Percentiles rank a stretch among this genome's conserved stretches.
These are phyloP conservation scores for Diplodia sapinea DNA, from an alignment of 2,329 filamentous ascomycete species.

Conservation along the genomic window DNA sequence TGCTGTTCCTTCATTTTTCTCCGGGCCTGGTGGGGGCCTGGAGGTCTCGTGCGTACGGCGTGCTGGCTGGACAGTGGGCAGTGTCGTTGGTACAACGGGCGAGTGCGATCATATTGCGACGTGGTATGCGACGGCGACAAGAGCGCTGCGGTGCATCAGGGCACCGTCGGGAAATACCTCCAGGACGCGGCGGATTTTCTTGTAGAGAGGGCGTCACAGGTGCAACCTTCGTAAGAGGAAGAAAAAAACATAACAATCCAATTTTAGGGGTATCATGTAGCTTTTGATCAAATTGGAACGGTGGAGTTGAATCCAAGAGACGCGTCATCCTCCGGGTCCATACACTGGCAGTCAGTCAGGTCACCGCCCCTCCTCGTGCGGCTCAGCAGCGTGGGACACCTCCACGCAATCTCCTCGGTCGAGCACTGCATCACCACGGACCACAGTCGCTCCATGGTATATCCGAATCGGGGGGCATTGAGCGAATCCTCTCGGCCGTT, in stretches of 20 bases:
- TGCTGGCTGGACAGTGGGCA: neutral
- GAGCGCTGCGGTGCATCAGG: neutral
- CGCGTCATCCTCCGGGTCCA: conserved; percentile 34
- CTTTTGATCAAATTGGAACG: conserved; percentile 4
- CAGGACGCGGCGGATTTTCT: conserved; percentile 15
- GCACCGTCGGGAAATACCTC: neutral
- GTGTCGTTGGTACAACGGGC: conserved; percentile 1
- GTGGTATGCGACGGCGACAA: conserved; percentile 2
- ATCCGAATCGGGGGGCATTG: conserved; percentile 40
- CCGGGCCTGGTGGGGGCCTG: neutral
- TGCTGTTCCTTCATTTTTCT: neutral
- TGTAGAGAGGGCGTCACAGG: neutral
- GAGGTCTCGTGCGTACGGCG: neutral
- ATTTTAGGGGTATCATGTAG: neutral
- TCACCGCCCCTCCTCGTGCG: conserved; percentile 38
- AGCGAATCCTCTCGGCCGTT: conserved; percentile 38
- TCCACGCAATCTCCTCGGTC: conserved; percentile 39
- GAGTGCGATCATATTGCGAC: conserved; percentile 7
- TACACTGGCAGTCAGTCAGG: conserved; percentile 41
- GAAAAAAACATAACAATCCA: neutral
- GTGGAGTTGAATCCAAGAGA: neutral
- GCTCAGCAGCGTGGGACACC: conserved; percentile 40
- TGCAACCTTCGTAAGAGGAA: neutral
- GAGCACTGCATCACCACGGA: conserved; percentile 42
- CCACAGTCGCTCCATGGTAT: conserved; percentile 42